Evolutionary conservation across 176 grass and related monocot genomes (phyloP), one percentile per base, ranked within the genome.

Genomic region (Puya raimondii): DNA sequence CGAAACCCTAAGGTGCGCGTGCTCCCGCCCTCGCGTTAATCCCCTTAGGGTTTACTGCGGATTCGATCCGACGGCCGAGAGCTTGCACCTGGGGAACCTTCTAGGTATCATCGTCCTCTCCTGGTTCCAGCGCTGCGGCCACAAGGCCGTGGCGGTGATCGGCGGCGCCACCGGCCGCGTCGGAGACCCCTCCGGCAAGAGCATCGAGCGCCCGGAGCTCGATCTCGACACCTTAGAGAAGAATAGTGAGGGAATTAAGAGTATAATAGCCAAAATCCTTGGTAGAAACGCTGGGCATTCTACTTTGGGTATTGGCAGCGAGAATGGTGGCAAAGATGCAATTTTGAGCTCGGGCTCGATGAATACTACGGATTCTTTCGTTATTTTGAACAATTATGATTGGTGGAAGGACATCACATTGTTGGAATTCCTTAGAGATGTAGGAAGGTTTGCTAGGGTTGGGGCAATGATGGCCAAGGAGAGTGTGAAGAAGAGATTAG

Each of bases 371-470:
- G 94, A 84, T 73, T 88, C 87, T 5, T 85, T 93, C 18, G 12
- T 81, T 12, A 93, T 99, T 80, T 72, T 99, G 63, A 88, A 99
- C 50, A 93, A 99, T 71, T 93, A 93, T 29, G 87, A 99, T 70
- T 99, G 94, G 89, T 99, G 89, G 94, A 93, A 93, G 82, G 83
- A 84, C 68, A 81, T 93, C 52, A 93, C 82, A 2, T 74, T 99
- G 74, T 77, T 99, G 53, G 82, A 93, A 81, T 99, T 93, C 69
- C 90, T 99, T 15, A 90, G 81, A 70, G 90, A 99, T 27, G 87
- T 99, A 22, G 90, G 90, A 9, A 87, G 80, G 12, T 99, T 77
- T 49, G 94, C 94, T 1, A 80, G 86, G 53, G 90, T 99, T 0
- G 94, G 94, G 8, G 76, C 70, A 10, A 99, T 99, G 94, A 91